Base-by-base conservation (phyloP, 805 yeast species). In the Wickerhamomyces bovis region DNA sequence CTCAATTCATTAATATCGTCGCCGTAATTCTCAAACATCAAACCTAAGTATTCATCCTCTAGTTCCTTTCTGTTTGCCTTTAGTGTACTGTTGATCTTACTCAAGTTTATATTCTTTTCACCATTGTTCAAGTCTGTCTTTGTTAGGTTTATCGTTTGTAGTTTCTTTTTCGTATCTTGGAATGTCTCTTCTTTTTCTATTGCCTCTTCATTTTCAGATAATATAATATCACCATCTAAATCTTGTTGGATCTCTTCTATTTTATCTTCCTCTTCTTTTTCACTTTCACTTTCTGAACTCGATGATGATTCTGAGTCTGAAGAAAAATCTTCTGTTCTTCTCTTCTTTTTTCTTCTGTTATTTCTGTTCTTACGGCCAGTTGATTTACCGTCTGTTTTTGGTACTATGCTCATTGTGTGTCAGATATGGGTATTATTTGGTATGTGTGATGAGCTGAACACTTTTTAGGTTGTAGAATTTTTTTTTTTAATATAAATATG, bases 271-370 rank as follows among this genome's bases (percentile, higher is more conserved):
- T 26, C 44, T 20, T 40, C 56, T 20, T 44, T 49, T 18, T 52
- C 54, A 12, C 46, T 33, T 44, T 59, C 69, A 35, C 58, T 53
- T 11, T 65, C 70, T 15, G 67, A 59, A 21, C 53, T 51, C 5
- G 66, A 58, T 1, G 73, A 65, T 3, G 70, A 66, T 2, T 75
- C 69, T 6, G 75, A 72, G 2, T 75, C 69, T 9, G 75, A 72
- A 1, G 80, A 81, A 26, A 81, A 78, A 53, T 82, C 89, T 44
- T 83, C 88, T 0, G 92, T 84, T 80, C 90, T 83, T 78, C 89
- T 81, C 78, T 83, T 84, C 76, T 83, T 83, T 59, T 83, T 83
- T 59, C 83, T 72, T 52, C 86, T 76, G 36, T 47, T 48, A 56
- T 86, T 72, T 52, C 77, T 71, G 42, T 62, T 52, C 2, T 42